phyloP scores from a whole-genome alignment of 2,329 filamentous ascomycete species.

The Epichloe typhina region DNA sequence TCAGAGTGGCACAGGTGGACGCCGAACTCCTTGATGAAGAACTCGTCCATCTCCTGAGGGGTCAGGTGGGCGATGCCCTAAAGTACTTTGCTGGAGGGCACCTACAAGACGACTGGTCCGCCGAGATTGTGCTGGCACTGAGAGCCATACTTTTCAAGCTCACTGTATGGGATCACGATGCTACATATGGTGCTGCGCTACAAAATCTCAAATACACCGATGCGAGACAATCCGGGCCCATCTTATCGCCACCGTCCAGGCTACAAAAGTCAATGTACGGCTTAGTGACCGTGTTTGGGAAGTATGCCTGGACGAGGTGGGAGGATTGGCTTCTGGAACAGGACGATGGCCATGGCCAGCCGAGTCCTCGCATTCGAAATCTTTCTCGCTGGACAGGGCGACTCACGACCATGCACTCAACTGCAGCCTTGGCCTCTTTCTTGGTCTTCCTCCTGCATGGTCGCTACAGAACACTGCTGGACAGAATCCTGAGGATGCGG shows the following conservation, averaged over 20 bases:
- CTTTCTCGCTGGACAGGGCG: slow-evolving; percentile 58
- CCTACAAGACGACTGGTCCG: slow-evolving; percentile 72
- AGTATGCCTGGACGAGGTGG: slow-evolving; percentile 87
- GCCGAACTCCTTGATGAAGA: slow-evolving; percentile 92
- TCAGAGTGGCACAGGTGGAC: slow-evolving; percentile 91
- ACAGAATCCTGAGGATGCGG: slow-evolving; percentile 71
- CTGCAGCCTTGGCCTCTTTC: slow-evolving; percentile 74
- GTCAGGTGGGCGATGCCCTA: slow-evolving; percentile 74
- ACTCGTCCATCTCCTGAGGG: slow-evolving; percentile 70
- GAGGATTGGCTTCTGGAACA: slow-evolving; percentile 70
- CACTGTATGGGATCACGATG: slow-evolving; percentile 90
- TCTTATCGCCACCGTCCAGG: slow-evolving; percentile 56
- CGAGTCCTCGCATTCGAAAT: slow-evolving; percentile 34
- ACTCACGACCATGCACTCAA: slow-evolving; percentile 61
- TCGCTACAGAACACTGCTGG: slow-evolving; percentile 78
- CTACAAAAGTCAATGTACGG: slow-evolving; percentile 81
- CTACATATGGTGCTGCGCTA: slow-evolving; percentile 83
- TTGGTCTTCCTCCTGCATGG: slow-evolving; percentile 85
- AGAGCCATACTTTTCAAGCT: slow-evolving; percentile 82
- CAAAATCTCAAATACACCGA: slow-evolving; percentile 89
- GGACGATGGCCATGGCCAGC: slow-evolving; percentile 60
- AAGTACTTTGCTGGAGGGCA: slow-evolving; percentile 70
- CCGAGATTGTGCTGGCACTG: slow-evolving; percentile 70
- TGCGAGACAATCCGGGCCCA: slow-evolving; percentile 51
- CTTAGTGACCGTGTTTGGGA: slow-evolving; percentile 70